Evolutionary conservation across 208 protist genomes (phyloP).

Genomic region (Acanthamoeba sp.): DNA sequence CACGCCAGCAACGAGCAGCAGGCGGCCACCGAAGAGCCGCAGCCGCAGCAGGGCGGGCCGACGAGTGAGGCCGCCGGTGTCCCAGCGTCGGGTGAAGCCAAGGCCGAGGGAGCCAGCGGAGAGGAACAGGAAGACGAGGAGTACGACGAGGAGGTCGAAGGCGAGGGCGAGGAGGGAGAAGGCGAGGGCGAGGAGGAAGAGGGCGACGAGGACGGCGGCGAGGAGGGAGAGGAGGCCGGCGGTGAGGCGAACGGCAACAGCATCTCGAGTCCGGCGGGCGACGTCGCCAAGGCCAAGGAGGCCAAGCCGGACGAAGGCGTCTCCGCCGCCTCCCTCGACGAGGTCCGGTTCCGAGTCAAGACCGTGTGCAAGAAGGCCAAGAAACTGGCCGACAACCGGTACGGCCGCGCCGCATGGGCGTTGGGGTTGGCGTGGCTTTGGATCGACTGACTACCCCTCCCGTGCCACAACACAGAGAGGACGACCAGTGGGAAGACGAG

Average conservation of each 20-base stretch:
- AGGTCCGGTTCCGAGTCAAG: constrained; percentile 40
- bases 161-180: background rate
- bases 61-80: background rate
- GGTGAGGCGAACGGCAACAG: background rate
- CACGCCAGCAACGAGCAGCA: background rate
- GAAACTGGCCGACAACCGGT: constrained; percentile 47
- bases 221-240: background rate
- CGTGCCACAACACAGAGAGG: background rate
- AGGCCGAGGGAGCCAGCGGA: background rate
- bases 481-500: constrained; percentile 64
- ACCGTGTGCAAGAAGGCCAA: constrained; percentile 55
- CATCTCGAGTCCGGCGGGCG: background rate
- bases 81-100: background rate
- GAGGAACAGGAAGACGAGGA: background rate
- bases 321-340: background rate
- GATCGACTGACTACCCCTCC: background rate
- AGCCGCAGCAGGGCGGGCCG: background rate
- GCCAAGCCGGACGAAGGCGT: background rate
- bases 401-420: background rate
- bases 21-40: background rate
- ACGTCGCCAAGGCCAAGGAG: background rate
- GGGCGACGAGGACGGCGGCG: background rate
- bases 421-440: background rate
- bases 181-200: background rate
- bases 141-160: background rate